Evolutionary conservation across 441 rosid genomes (phyloP).

Genomic region (Erysimum cheiri): DNA sequence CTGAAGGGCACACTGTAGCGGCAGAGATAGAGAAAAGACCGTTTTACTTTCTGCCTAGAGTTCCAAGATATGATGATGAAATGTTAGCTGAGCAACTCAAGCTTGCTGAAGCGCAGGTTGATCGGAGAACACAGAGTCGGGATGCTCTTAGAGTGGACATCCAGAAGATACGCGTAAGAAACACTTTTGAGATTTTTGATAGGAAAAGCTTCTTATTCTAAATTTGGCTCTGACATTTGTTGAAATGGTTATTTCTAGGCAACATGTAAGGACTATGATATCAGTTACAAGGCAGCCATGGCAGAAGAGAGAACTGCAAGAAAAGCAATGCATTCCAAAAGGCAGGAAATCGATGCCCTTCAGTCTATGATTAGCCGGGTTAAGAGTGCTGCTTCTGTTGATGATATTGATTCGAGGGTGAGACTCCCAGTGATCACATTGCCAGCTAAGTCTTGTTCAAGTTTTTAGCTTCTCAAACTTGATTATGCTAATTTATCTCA

Average conservation of each 20-base stretch:
- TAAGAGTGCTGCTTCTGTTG: conserved; percentile 59
- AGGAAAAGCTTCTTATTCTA: conserved; percentile 13
- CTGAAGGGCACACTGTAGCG: conserved; percentile 47
- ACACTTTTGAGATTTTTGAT: conserved; percentile 31
- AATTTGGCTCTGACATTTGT: conserved; percentile 40
- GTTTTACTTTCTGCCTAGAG: conserved; percentile 60
- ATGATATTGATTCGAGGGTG: conserved; percentile 73
- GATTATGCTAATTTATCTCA: conserved; percentile 36
- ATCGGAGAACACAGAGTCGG: conserved; percentile 66
- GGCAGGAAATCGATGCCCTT: conserved; percentile 72
- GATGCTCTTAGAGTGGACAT: conserved; percentile 67
- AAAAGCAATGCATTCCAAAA: conserved; percentile 61
- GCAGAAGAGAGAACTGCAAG: conserved; percentile 70
- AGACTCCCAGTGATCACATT: conserved; percentile 25
- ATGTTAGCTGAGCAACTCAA: conserved; percentile 60
- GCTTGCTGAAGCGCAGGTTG: conserved; percentile 58
- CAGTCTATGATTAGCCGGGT: conserved; percentile 58
- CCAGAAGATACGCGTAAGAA: conserved; percentile 59
- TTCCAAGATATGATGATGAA: conserved; percentile 74
- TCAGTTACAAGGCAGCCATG: conserved; percentile 51
- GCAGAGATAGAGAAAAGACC: conserved; percentile 58
- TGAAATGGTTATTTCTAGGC: conserved; percentile 53
- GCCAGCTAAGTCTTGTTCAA: conserved; percentile 17
- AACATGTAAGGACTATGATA: conserved; percentile 51
- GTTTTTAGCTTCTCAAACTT: conserved; percentile 16